Base-by-base conservation (phyloP, 352 stramenopile genomes). In the Globisporangium okanoganense region DNA sequence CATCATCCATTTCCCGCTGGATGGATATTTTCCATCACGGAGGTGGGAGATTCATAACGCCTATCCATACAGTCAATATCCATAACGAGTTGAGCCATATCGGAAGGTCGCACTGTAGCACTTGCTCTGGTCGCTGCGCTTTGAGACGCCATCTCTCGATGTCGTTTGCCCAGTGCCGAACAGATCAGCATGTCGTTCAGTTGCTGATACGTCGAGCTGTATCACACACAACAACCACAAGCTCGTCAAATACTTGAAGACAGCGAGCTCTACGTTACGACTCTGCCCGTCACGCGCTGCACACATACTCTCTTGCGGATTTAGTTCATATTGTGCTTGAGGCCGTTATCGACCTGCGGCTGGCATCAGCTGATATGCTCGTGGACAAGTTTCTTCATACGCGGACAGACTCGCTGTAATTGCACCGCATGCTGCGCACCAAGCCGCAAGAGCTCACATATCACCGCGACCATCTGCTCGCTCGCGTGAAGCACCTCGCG, bases 201-300 rank as follows among this genome's bases (percentile, higher is more conserved):
- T 31, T 72, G 65, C 7, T 50, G 44, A 24, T 72, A 65, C 57
- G 72, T 75, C 22, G 65, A 67, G 44, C 65, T 58, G 35, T 64
- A 72, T 22, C 69, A 65, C 31, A 65, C 62, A 45, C 29, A 75
- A 61, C 27, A 75, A 75, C 50, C 65, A 75, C 69, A 56, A 72
- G 61, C 50, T 72, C 31, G 47, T 72, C 69, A 56, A 75, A 66
- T 20, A 70, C 62, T 9, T 65, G 56, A 31, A 75, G 65, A 56
- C 65, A 75, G 6, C 33, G 24, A 25, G 6, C 47, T 25, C 56
- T 22, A 18, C 50, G 14, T 44, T 29, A 10, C 13, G 50, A 43
- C 25, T 8, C 10, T 0, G 1, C 29, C 10, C 31, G 43, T n/a
- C 13, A 8, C 43, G 3, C 6, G 29, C 27, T 25, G 22, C 18